phyloP scores from a whole-genome alignment of 1,139 yeast genomes.

The Debaryomyces singareniensis region DNA sequence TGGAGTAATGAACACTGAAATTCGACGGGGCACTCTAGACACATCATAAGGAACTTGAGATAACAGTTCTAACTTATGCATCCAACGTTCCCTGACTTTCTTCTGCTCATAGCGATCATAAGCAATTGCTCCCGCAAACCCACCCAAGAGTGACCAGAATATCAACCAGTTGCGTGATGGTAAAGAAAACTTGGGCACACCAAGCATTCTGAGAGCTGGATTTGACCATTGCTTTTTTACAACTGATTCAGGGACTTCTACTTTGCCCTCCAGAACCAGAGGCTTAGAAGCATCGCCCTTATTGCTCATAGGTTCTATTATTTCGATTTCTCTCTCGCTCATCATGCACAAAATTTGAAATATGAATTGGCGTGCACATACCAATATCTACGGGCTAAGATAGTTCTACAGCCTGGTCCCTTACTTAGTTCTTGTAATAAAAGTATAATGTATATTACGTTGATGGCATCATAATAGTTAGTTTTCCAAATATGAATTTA shows the following conservation, averaged over 20 bases:
- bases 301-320: not conserved
- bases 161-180: constrained; percentile 94
- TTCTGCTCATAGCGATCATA: constrained; percentile 77
- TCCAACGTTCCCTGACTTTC: constrained; percentile 59
- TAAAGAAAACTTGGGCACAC: constrained; percentile 59
- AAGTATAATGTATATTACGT: too few relatives aligned
- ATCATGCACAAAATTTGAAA: too few relatives aligned
- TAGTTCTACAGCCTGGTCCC: too few relatives aligned
- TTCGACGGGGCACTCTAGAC: constrained; percentile 58
- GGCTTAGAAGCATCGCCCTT: not conserved
- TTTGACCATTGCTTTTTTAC: constrained; percentile 59
- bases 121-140: constrained; percentile 62
- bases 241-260: too few relatives aligned
- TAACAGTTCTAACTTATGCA: constrained; percentile 49
- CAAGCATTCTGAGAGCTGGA: constrained; percentile 87
- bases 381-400: too few relatives aligned
- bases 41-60: constrained; percentile 33
- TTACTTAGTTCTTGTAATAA: too few relatives aligned
- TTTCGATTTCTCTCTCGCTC: not conserved
- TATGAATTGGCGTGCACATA: too few relatives aligned
- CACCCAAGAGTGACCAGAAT: constrained; percentile 69
- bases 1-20: constrained; percentile 84
- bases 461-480: too few relatives aligned
- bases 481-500: too few relatives aligned
- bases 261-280: not conserved